These are phyloP conservation scores for Aspergillus homomorphus DNA, from an alignment of 495 filamentous ascomycete species.

Conservation along the genomic window DNA sequence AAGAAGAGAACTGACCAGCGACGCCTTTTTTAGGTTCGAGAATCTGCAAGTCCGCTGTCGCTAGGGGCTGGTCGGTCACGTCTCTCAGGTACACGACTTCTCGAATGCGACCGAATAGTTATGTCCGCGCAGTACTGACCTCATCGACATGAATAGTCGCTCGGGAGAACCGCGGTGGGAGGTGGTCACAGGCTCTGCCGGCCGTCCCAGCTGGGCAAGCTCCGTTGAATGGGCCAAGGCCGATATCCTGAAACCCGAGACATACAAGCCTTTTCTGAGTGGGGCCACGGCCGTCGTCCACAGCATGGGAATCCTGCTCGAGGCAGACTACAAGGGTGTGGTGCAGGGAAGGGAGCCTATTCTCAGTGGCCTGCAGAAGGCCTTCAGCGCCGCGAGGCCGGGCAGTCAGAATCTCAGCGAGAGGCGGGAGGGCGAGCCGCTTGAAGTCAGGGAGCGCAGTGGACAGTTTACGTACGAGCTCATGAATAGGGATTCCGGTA, in stretches of 20 bases:
- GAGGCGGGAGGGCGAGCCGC: conserved; percentile 51
- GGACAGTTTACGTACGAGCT: conserved; percentile 91
- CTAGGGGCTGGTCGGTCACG: conserved; percentile 81
- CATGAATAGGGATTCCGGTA: conserved; percentile 89
- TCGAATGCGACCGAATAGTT: neutral
- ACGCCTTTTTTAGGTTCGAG: conserved; percentile 57
- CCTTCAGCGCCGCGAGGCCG: conserved; percentile 65
- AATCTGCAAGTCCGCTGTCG: conserved; percentile 84
- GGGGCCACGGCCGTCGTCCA: conserved; percentile 84
- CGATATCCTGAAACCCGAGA: conserved; percentile 76
- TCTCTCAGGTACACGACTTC: conserved; percentile 67
- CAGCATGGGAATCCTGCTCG: conserved; percentile 91
- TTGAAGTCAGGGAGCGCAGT: conserved; percentile 61
- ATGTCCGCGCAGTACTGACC: conserved; percentile 10
- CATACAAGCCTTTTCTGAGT: conserved; percentile 68
- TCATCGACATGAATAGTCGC: conserved; percentile 57
- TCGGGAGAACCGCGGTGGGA: conserved; percentile 87
- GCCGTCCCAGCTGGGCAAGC: conserved; percentile 74
- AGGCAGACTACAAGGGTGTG: conserved; percentile 96
- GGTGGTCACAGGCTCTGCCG: conserved; percentile 65
- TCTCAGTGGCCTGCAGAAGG: conserved; percentile 67
- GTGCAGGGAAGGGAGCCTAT: conserved; percentile 76
- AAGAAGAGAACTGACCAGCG: neutral
- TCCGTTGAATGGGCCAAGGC: conserved; percentile 82
- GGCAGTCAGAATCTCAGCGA: conserved; percentile 67